Evolutionary conservation across 345 rosid species (phyloP), one percentile per base, ranked within the genome.

Genomic region (Lumnitzera racemosa): DNA sequence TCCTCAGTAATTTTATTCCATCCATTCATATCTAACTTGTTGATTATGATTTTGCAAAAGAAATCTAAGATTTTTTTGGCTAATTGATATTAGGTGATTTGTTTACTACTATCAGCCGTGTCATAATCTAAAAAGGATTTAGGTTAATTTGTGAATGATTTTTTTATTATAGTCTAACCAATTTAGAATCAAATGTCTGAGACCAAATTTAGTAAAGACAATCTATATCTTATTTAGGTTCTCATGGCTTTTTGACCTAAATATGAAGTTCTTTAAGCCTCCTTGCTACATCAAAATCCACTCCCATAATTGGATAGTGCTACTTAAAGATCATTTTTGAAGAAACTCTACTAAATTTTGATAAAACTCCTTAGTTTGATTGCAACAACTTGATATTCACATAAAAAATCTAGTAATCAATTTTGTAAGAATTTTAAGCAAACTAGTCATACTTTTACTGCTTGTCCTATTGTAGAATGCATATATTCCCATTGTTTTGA

Each of bases 181-280:
- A 36, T 36, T 36, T 3, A 1, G 43, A 36, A 27, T 53, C 36
- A 67, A 16, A 2, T 53, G 5, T 23, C 50, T 16, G 53, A 55
- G 11, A 20, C 53, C 0, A 56, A 56, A 24, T 17, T 56, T 11
- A 56, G 13, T 57, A 10, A 29, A 17, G 53, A 61, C 15, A 52
- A 56, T 56, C 14, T 62, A 4, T 47, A 62, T 29, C 58, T 68
- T 15, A 68, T 61, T 68, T 14, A 68, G 36, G 57, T 68, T 49
- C 52, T 68, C 14, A 62, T 68, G 72, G 57, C 67, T 49, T 62
- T 68, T 7, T 9, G 11, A 36, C 10, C 1, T 4, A 9, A 5
- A 36, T 36, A 36, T 36, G 11, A 36, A 7, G 43, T 9, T 7
- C 0, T 9, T 36, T 7, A 7, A 8, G 43, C 43, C 7, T 36